Evolutionary conservation across 768 basidiomycete genomes (phyloP), one percentile per base, ranked within the genome.

Genomic region (Polyporus arcularius): DNA sequence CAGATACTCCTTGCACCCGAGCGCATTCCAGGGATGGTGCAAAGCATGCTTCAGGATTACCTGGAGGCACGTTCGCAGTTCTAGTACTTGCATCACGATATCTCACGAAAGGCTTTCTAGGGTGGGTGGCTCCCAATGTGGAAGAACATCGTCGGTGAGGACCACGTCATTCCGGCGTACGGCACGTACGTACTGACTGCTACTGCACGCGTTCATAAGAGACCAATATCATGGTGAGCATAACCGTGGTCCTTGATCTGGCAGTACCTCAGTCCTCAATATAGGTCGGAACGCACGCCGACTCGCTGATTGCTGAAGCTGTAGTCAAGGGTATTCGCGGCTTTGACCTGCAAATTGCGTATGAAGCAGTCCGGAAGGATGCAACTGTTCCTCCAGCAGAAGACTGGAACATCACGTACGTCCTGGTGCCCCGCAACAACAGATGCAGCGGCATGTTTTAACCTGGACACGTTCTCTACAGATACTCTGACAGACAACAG

Each of bases 121-220:
- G 83, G 89, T 15, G 92, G 92, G 3, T 91, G 91, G 89, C 74
- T 94, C 39, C 92, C 92, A 0, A 92, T 93, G 90, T 94, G 92
- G 92, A 93, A 92, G 74, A 93, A 93, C 62, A 81, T 93, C 12
- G 83, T 89, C 28, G 85, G 85, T 83, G 49, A 62, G 76, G 63
- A 31, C 26, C 18, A 48, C 47, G 16, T 18, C 12, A 42, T 0
- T 9, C 14, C 31, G n/a, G n/a, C n/a, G n/a, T n/a, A n/a, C n/a
- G n/a, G n/a, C n/a, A n/a, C n/a, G n/a, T n/a, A n/a, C n/a, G 31
- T 14, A 4, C 11, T 26, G 11, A 21, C 10, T 9, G 12, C 10
- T 9, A 10, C 18, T 30, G 14, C 21, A 26, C 6, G 9, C 6
- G 14, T 14, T 26, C 28, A 28, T n/a, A 21, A 77, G 89, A 94